Percentiles rank a stretch among this genome's conserved stretches.
Conservation (phyloP, 805 yeast species). For the Zygotorulaspora danielsina region DNA sequence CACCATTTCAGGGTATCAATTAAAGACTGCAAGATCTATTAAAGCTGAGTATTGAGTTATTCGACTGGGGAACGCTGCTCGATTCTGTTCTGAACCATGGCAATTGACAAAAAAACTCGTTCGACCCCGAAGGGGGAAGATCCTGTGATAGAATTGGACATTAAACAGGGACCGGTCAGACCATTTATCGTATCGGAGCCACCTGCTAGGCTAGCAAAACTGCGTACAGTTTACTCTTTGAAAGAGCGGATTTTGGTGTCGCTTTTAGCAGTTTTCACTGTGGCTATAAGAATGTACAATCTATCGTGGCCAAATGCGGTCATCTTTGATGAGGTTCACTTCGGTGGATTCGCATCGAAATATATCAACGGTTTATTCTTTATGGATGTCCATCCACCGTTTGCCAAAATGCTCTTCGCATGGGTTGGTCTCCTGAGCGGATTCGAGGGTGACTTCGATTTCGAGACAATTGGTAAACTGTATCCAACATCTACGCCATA, state of each 20-base stretch:
- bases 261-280: slow-evolving; percentile 48
- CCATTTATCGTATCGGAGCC: slow-evolving; percentile 53
- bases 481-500: slow-evolving; percentile 61
- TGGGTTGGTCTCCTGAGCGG: slow-evolving; percentile 66
- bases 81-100: slow-evolving; percentile 4
- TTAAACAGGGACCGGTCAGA: slow-evolving; percentile 50
- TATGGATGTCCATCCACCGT: slow-evolving; percentile 78
- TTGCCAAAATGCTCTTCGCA: slow-evolving; percentile 72
- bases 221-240: slow-evolving; percentile 39
- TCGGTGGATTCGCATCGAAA: slow-evolving; percentile 92
- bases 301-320: slow-evolving; percentile 72
- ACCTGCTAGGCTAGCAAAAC: slow-evolving; percentile 36
- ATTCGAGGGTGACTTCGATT: slow-evolving; percentile 64
- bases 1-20: too few relatives aligned
- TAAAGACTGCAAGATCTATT: not conserved
- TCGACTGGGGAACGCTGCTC: not conserved
- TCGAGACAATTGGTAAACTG: slow-evolving; percentile 59
- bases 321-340: slow-evolving; percentile 90
- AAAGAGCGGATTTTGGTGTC: slow-evolving; percentile 42
- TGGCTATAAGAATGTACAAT: slow-evolving; percentile 54
- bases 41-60: not conserved
- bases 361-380: slow-evolving; percentile 63
- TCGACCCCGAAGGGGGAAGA: slow-evolving; percentile 5
- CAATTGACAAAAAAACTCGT: slow-evolving; percentile 7
- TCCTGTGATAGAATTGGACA: slow-evolving; percentile 44